Evolutionary conservation across 2,329 filamentous ascomycete genomes (phyloP).

Genomic region (Pseudopyrenochaeta lycopersici): DNA sequence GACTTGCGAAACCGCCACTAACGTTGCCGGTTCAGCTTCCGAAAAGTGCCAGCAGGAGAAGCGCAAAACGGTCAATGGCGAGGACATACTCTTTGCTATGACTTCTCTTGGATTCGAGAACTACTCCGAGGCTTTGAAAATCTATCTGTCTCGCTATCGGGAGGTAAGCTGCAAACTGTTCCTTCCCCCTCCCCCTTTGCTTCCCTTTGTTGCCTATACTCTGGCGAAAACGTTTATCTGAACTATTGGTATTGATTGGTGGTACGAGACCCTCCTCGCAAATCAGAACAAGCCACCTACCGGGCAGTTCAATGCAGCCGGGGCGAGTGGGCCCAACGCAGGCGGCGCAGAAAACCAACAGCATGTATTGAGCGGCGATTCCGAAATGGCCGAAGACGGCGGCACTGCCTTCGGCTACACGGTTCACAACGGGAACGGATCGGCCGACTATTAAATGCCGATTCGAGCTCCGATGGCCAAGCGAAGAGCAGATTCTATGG

Average conservation of each 20-base stretch:
- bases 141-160: conserved; percentile 96
- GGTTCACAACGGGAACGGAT: conserved; percentile 53
- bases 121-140: conserved; percentile 96
- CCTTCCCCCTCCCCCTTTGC: conserved; percentile 26
- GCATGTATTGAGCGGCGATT: conserved; percentile 54
- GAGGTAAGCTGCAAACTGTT: conserved; percentile 75
- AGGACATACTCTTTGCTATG: conserved; percentile 99
- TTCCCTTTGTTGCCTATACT: conserved; percentile 48
- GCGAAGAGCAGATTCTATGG: conserved; percentile 6
- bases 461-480: conserved; percentile 27
- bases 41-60: conserved; percentile 99
- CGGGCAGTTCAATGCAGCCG: conserved; percentile 47
- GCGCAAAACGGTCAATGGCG: conserved; percentile 97
- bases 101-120: conserved; percentile 98
- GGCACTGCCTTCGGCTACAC: conserved; percentile 53
- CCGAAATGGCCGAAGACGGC: conserved; percentile 54
- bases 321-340: conserved; percentile 45
- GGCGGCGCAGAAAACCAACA: conserved; percentile 50
- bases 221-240: conserved; percentile 56
- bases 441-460: conserved; percentile 48
- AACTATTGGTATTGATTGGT: conserved; percentile 61
- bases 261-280: conserved; percentile 79
- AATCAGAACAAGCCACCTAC: conserved; percentile 67
- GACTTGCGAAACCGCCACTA: conserved; percentile 13
- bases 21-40: conserved; percentile 70